Conservation (phyloP, 352 stramenopile genomes). For the Pythium volutum region DNA sequence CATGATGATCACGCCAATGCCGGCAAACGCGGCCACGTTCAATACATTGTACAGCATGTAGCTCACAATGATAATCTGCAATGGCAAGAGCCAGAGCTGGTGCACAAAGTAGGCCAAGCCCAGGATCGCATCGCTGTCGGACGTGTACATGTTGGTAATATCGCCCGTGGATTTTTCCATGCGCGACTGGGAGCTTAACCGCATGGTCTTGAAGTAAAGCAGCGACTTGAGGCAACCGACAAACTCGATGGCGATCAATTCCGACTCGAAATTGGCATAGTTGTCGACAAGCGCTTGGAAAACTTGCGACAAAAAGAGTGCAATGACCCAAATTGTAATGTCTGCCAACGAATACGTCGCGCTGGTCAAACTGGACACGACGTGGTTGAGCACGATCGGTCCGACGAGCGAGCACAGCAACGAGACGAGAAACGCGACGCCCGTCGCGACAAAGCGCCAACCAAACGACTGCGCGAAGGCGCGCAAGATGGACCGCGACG, state of each 20-base stretch:
- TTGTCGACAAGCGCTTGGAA: conserved; percentile 54
- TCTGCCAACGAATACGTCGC: not conserved
- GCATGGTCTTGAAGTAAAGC: conserved; percentile 53
- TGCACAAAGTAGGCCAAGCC: conserved; percentile 45
- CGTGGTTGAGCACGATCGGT: conserved; percentile 38
- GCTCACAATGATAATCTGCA: conserved; percentile 51
- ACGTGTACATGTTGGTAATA: conserved; percentile 65
- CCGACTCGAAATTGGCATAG: conserved; percentile 44
- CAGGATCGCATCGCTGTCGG: conserved; percentile 47
- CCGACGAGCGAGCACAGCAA: conserved; percentile 54
- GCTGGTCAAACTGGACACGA: conserved; percentile 30
- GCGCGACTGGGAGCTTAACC: conserved; percentile 38
- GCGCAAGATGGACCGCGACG: too few species aligned
- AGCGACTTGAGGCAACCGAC: conserved; percentile 45
- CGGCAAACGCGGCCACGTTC: conserved; percentile 39
- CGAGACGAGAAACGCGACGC: conserved; percentile 37
- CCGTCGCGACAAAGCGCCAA: conserved; percentile 34
- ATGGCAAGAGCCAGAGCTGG: conserved; percentile 50
- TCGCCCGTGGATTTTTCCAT: conserved; percentile 45
- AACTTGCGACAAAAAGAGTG: conserved; percentile 46
- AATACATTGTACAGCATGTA: conserved; percentile 45
- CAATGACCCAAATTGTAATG: conserved; percentile 28
- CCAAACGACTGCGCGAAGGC: conserved; percentile 38
- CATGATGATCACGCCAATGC: conserved; percentile 45
- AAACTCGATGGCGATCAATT: conserved; percentile 58